Evolutionary conservation across 148 eudicot genomes (phyloP).

Genomic region (Rheum nobile): DNA sequence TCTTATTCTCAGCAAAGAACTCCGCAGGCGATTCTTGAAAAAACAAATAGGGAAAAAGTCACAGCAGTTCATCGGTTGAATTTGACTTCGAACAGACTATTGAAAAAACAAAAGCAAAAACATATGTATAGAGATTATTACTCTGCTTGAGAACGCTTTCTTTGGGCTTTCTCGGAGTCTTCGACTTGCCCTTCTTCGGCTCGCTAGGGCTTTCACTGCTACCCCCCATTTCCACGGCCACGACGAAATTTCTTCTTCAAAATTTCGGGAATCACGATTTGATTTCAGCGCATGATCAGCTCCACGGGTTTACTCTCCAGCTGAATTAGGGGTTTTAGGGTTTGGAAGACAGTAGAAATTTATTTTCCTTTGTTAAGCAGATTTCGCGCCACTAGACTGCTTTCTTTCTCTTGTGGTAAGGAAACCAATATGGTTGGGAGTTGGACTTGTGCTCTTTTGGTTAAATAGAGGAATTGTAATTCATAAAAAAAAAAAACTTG

Average conservation of each 20-base stretch:
- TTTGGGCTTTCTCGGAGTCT: conserved; percentile 54
- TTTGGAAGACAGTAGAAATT: neutral
- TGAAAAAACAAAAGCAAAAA: neutral
- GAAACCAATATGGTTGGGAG: neutral
- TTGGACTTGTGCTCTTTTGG: neutral
- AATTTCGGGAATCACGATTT: neutral
- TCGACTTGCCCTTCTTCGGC: conserved; percentile 49
- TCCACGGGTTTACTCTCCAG: neutral
- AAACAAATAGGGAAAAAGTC: neutral
- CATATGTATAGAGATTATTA: conserved; percentile 5
- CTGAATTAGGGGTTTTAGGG: neutral
- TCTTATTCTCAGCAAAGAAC: conserved; percentile 94
- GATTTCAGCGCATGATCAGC: neutral
- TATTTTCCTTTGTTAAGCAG: neutral
- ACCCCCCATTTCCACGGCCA: conserved; percentile 13
- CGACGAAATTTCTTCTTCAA: neutral
- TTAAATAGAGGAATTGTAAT: too few species aligned
- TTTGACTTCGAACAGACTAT: neutral
- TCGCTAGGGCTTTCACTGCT: conserved; percentile 52
- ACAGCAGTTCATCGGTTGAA: neutral
- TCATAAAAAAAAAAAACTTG: too few species aligned
- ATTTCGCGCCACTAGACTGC: conserved; percentile 2
- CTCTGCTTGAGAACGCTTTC: conserved; percentile 85
- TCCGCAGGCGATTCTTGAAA: conserved; percentile 90
- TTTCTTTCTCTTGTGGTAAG: neutral